Percentiles rank a stretch among this genome's conserved stretches.
phyloP scores from a whole-genome alignment of 495 filamentous ascomycete genomes.

The Lasiosphaeria miniovina region DNA sequence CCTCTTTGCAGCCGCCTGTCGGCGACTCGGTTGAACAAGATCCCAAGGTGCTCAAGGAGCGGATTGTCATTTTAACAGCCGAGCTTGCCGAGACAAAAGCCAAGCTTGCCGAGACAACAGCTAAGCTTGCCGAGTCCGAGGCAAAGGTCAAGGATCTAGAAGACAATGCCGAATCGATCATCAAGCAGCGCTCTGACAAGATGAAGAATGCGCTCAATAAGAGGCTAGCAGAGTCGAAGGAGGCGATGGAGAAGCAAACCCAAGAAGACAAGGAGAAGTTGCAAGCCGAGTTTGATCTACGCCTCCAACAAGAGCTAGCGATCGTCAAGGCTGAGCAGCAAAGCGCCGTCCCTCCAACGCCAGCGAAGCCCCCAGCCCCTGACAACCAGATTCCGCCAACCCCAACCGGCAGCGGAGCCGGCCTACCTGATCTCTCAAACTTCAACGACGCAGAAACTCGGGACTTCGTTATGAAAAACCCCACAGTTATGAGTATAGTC shows the following conservation, averaged over 20 bases:
- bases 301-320: conserved; percentile 62
- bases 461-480: conserved; percentile 61
- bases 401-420: conserved; percentile 28
- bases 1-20: conserved; percentile 8
- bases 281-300: conserved; percentile 60
- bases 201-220: conserved; percentile 70
- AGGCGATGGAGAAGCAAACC: conserved; percentile 37
- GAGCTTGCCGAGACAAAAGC: conserved; percentile 43
- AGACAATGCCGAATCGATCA: conserved; percentile 50
- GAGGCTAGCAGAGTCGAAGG: conserved; percentile 63
- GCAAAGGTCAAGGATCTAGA: conserved; percentile 52
- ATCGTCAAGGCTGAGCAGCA: conserved; percentile 51
- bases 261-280: conserved; percentile 54
- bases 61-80: no score
- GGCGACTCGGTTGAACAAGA: conserved; percentile 46
- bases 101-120: conserved; percentile 37
- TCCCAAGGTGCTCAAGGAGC: conserved; percentile 49
- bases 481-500: conserved; percentile 63
- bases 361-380: conserved; percentile 20
- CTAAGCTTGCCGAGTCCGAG: conserved; percentile 49
- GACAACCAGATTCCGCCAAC: conserved; percentile 29
- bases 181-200: conserved; percentile 65
- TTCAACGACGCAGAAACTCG: conserved; percentile 61
- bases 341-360: conserved; percentile 38
- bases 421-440: conserved; percentile 36